phyloP scores from a whole-genome alignment of 768 basidiomycete species.

The Xerocomus potaroensis region DNA sequence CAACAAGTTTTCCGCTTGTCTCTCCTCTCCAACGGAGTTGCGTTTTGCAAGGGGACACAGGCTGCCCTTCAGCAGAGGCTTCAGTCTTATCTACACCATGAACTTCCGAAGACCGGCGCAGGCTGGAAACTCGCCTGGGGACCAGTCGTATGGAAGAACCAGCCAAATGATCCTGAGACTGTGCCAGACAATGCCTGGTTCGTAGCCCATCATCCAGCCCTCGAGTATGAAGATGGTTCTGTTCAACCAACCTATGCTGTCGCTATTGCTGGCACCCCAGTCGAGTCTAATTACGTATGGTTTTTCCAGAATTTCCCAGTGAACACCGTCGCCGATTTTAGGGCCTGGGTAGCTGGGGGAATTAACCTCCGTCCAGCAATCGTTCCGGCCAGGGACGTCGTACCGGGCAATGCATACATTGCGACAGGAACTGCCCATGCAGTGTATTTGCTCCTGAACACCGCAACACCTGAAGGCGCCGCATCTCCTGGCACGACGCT shows the following conservation, averaged over 20 bases:
- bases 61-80: slow-evolving; percentile 1
- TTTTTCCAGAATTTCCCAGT: background rate
- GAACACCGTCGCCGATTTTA: slow-evolving; percentile 1
- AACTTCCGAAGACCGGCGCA: background rate
- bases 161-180: background rate
- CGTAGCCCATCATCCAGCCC: background rate
- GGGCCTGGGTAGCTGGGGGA: background rate
- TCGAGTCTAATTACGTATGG: background rate
- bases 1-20: slow-evolving; percentile 5
- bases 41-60: background rate
- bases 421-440: background rate
- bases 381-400: background rate
- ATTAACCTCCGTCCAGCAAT: background rate
- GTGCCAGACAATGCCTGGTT: slow-evolving; percentile 5
- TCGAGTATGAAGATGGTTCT: background rate
- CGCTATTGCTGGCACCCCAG: slow-evolving; percentile 3
- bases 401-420: background rate
- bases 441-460: background rate
- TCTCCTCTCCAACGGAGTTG: background rate
- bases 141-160: slow-evolving; percentile 2
- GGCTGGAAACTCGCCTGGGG: slow-evolving; percentile 6
- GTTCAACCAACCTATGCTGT: slow-evolving; percentile 1
- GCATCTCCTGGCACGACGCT: background rate
- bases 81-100: background rate
- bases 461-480: background rate